phyloP scores from a whole-genome alignment of 768 basidiomycete genomes.

The Solioccasus polychromus region DNA sequence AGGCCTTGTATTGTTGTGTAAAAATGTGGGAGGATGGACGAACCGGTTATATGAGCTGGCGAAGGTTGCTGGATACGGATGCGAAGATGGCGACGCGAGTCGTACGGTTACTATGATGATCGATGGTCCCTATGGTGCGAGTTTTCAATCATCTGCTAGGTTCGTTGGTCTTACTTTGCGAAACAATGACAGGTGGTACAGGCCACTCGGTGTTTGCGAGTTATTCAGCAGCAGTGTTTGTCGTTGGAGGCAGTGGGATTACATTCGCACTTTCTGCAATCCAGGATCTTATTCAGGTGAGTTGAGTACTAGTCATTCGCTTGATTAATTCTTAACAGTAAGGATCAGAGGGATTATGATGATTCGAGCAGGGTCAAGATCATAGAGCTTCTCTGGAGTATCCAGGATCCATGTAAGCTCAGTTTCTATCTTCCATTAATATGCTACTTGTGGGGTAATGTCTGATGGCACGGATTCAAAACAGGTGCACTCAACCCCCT shows the following conservation, averaged over 20 bases:
- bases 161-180: conserved; percentile 1
- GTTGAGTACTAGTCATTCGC: background rate
- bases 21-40: conserved; percentile 52
- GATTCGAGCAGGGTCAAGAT: conserved; percentile 38
- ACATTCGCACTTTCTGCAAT: conserved; percentile 52
- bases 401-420: conserved; percentile 41
- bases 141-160: background rate
- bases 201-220: conserved; percentile 46
- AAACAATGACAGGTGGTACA: conserved; percentile 36
- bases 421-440: background rate
- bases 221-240: conserved; percentile 52
- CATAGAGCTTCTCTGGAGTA: conserved; percentile 56
- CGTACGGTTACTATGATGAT: conserved; percentile 40
- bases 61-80: conserved; percentile 33
- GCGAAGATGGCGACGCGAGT: conserved; percentile 23
- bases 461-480: conserved; percentile 5
- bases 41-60: conserved; percentile 40
- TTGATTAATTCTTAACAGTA: conserved; percentile 1
- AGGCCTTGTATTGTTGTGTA: conserved; percentile 50
- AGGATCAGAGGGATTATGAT: conserved; percentile 20
- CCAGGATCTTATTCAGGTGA: conserved; percentile 48
- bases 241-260: conserved; percentile 62
- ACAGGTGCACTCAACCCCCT: conserved; percentile 37
- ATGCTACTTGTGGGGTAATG: conserved; percentile 1
- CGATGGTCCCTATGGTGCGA: conserved; percentile 53